A percentile compares a stretch with the other conserved stretches of the same genome.
Evolutionary conservation across 2,329 filamentous ascomycete genomes (phyloP).

Genomic region (Fusarium goolgardi): DNA sequence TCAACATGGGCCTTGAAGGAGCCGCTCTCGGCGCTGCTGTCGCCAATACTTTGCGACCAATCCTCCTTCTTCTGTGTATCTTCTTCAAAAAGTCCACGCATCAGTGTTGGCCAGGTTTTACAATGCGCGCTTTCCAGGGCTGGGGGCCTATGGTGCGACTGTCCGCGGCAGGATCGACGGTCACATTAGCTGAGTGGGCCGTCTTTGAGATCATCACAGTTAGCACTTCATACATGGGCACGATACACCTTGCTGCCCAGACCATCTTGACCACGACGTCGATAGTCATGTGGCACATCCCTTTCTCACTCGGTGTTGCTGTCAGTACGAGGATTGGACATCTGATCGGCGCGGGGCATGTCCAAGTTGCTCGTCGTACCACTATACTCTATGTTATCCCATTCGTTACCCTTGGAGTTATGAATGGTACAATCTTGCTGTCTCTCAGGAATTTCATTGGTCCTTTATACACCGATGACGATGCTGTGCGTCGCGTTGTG

Average conservation of each 20-base stretch:
- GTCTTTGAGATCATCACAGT: conserved; percentile 59
- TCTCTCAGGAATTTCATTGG: conserved; percentile 12
- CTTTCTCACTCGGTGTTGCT: conserved; percentile 57
- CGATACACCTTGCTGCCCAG: conserved; percentile 57
- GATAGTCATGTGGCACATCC: conserved; percentile 57
- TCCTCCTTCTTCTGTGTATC: conserved; percentile 60
- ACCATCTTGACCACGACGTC: conserved; percentile 56
- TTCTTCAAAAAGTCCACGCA: conserved; percentile 52
- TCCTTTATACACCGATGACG: conserved; percentile 24
- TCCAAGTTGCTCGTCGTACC: conserved; percentile 3
- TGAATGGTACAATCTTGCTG: conserved; percentile 24
- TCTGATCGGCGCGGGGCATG: conserved; percentile 29
- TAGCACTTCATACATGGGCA: conserved; percentile 59
- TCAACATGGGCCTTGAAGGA: conserved; percentile 61
- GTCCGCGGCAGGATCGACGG: conserved; percentile 54
- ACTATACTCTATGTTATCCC: conserved; percentile 25
- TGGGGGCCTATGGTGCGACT: conserved; percentile 57
- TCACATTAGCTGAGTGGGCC: conserved; percentile 57
- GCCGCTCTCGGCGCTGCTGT: conserved; percentile 63
- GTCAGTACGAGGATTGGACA: conserved; percentile 31
- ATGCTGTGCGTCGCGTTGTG: conserved; percentile 12
- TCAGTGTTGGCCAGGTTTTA: conserved; percentile 55
- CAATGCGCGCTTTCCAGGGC: conserved; percentile 50
- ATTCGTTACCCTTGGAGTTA: conserved; percentile 15
- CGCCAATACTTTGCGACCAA: conserved; percentile 60